phyloP scores from a whole-genome alignment of 2,329 filamentous ascomycete genomes.

The Achaetomium macrosporum region DNA sequence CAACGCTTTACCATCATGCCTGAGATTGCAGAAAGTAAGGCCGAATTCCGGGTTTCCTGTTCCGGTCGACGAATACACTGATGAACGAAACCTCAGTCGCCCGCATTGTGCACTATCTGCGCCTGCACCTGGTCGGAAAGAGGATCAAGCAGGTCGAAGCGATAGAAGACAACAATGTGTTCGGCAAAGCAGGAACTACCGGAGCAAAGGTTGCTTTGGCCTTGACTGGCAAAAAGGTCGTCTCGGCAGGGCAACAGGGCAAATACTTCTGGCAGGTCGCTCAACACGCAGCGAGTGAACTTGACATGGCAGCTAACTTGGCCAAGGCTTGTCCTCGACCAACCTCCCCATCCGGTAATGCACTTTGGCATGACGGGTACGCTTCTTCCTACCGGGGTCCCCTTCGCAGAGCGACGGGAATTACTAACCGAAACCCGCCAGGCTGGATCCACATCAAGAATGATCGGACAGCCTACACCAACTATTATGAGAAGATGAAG shows the following conservation, averaged over 20 bases:
- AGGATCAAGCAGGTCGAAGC: constrained; percentile 65
- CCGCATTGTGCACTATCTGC: constrained; percentile 79
- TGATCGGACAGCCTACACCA: constrained; percentile 70
- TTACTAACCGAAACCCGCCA: constrained; percentile 25
- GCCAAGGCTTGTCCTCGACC: constrained; percentile 53
- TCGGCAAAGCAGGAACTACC: constrained; percentile 82
- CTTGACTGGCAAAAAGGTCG: constrained; percentile 62
- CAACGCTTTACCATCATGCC: constrained; percentile 42
- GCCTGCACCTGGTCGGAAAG: constrained; percentile 77
- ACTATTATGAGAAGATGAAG: constrained; percentile 71
- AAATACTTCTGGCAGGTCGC: constrained; percentile 82
- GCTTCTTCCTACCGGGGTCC: background rate
- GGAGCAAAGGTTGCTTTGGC: constrained; percentile 67
- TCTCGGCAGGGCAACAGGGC: constrained; percentile 73
- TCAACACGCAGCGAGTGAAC: background rate
- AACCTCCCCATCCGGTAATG: constrained; percentile 79
- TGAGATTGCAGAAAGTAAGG: constrained; percentile 55
- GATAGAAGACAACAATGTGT: constrained; percentile 76
- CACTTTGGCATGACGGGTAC: constrained; percentile 70
- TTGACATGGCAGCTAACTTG: background rate
- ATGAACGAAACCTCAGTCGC: constrained; percentile 51
- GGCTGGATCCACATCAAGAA: constrained; percentile 85
- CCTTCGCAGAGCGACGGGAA: constrained; percentile 35
- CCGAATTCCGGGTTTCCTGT: background rate
- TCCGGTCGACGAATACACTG: background rate